These are phyloP conservation scores for Phytophthora citricola DNA, from an alignment of 352 stramenopile species.

Conservation along the genomic window DNA sequence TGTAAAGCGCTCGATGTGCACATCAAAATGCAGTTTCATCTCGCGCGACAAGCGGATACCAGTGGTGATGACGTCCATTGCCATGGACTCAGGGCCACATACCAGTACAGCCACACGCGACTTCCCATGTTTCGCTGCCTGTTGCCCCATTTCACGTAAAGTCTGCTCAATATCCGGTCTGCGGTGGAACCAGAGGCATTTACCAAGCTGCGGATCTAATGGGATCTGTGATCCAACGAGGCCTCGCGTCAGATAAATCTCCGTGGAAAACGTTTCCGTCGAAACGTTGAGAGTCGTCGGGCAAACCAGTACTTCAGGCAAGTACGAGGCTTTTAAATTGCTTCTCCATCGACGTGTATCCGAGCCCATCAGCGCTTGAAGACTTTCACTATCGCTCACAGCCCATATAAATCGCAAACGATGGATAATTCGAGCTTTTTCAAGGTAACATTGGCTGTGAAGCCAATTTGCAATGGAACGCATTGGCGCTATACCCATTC, in stretches of 20 bases:
- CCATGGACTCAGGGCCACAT: constrained; percentile 39
- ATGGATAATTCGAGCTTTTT: constrained; percentile 26
- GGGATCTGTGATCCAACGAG: constrained; percentile 25
- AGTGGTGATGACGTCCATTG: constrained; percentile 26
- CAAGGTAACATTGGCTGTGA: constrained; percentile 21
- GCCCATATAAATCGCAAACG: constrained; percentile 52
- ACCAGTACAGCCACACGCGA: constrained; percentile 45
- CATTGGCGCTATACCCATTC: constrained; percentile 49
- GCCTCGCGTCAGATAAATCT: constrained; percentile 45
- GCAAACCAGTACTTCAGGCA: constrained; percentile 29
- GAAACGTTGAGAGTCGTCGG: constrained; percentile 15
- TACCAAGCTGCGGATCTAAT: constrained; percentile 24
- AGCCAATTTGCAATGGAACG: constrained; percentile 44
- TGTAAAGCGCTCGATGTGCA: constrained; percentile 35
- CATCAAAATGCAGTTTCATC: constrained; percentile 46
- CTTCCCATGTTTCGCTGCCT: constrained; percentile 15
- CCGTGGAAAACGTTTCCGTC: constrained; percentile 38
- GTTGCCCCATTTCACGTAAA: constrained; percentile 31
- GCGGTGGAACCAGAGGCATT: constrained; percentile 31
- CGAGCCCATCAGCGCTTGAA: constrained; percentile 29
- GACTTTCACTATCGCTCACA: constrained; percentile 44
- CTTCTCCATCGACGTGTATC: constrained; percentile 13
- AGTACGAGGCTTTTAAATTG: constrained; percentile 8
- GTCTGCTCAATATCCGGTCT: constrained; percentile 32
- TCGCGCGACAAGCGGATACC: constrained; percentile 24